phyloP scores from a whole-genome alignment of 768 basidiomycete genomes.

The Boletus subcaerulescens region DNA sequence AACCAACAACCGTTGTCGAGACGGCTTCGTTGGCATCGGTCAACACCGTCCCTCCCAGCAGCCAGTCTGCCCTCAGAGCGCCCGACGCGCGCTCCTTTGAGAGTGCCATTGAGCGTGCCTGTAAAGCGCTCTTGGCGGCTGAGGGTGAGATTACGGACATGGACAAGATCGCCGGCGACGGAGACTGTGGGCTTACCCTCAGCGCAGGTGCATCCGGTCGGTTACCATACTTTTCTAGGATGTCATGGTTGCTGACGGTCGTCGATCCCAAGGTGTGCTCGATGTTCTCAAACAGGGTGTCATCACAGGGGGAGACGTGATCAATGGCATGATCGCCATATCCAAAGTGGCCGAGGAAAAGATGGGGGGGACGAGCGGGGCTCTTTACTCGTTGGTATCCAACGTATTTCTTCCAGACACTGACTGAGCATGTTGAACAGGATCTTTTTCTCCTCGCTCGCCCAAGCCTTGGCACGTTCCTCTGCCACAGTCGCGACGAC shows the following conservation, averaged over 20 bases:
- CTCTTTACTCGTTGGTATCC: slow-evolving; percentile 76
- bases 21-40: slow-evolving; percentile 11
- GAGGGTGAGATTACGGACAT: slow-evolving; percentile 89
- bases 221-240: background rate
- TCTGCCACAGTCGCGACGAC: slow-evolving; percentile 33
- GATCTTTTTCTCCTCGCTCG: slow-evolving; percentile 88
- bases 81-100: slow-evolving; percentile 51
- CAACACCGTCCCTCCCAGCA: background rate
- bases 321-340: slow-evolving; percentile 62
- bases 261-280: slow-evolving; percentile 49
- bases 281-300: slow-evolving; percentile 50
- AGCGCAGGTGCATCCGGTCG: slow-evolving; percentile 73
- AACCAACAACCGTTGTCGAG: slow-evolving; percentile 33
- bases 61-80: slow-evolving; percentile 31
- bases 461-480: slow-evolving; percentile 59
- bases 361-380: slow-evolving; percentile 93
- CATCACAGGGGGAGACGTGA: slow-evolving; percentile 62
- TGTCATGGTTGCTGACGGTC: background rate
- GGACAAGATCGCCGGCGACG: slow-evolving; percentile 92
- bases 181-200: slow-evolving; percentile 69
- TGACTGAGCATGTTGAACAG: slow-evolving; percentile 35
- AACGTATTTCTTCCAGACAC: background rate
- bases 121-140: slow-evolving; percentile 63
- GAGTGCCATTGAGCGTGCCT: slow-evolving; percentile 54
- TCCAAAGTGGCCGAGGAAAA: slow-evolving; percentile 73